Evolutionary conservation across 108 stramenopile species (phyloP), one percentile per base, ranked within the genome.

Genomic region (Parmales sp.): DNA sequence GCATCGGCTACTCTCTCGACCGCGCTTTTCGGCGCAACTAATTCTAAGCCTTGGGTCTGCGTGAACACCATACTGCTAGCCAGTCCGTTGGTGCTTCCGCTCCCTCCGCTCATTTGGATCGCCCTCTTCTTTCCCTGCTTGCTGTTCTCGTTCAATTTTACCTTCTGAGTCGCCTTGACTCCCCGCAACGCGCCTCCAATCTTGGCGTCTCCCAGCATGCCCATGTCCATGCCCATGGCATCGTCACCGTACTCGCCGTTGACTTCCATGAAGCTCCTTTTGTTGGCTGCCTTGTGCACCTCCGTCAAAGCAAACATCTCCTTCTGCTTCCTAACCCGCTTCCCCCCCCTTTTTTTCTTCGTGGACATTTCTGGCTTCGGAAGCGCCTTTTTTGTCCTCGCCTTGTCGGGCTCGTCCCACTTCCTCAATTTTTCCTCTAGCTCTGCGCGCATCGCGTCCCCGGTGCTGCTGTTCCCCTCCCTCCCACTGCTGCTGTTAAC

Each of bases 231-330:
- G 34, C 95, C 95, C 95, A 96, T 96, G 50, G 89, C 90, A 72
- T 90, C 90, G 68, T 96, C 95, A 6, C 93, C 93, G 63, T 96
- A 96, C 77, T 96, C 95, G 48, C 88, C 89, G 39, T 83, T 74
- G 63, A 79, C 80, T 3, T 78, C 68, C 5, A 81, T 83, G 67
- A 94, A 95, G 18, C 89, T 82, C 34, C 91, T 79, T 23, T 89
- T 87, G 68, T 95, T 95, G 25, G 88, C 87, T 68, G 89, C 86
- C 70, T 95, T 92, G 79, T 94, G 89, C 77, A 96, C 68, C 45
- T 95, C 95, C 7, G 95, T 96, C 76, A 93, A 85, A 71, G 91
- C 93, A 46, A 92, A 90, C 69, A 88, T 76, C 67, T 96, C 94
- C 80, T 97, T 99, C 65, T 89, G 65, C 36, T 80, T 79, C 23